Base-by-base conservation (phyloP, 2,329 filamentous ascomycete genomes). In the Ophiostoma pallidulum region DNA sequence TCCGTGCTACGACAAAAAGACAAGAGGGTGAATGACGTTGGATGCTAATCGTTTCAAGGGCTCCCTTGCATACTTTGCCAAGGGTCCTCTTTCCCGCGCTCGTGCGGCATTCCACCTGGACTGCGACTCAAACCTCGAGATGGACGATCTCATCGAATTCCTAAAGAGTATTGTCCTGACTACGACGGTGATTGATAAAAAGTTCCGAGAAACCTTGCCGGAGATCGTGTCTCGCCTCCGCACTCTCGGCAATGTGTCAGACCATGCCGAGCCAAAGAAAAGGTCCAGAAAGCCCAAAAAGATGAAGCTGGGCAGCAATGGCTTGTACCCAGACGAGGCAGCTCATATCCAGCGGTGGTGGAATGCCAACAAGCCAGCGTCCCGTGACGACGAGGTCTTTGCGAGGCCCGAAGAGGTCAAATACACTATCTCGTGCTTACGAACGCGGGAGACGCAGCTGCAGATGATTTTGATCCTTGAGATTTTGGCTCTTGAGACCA, bases 401-500 rank as follows among this genome's bases (percentile, higher is more conserved):
- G 62, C 70, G 45, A 63, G 74, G 2, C 64, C 71, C 4, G 68
- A 76, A 14, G 73, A 79, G 28, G 68, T 79, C 46, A 83, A 75
- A 58, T 73, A 77, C 18, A 75, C 82, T 35, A 66, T 82, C n/a
- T 75, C 80, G 3, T 73, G 79, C 45, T 64, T 91, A 33, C 77
- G 85, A 36, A 80, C 82, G 20, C 74, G 86, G 50, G 86, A 92
- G 66, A 89, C 85, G 0, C 82, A 90, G 57, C 67, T 90, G 33
- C 86, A 92, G 60, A 78, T 91, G 65, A 87, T 91, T 47, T 62
- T 92, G 28, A 80, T 89, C 44, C 70, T 92, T 6, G 86, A 92
- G 59, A 79, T 88, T 14, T 65, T 90, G 19, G 82, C 85, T 2
- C 66, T 92, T 36, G 83, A 87, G 52, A 57, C 75, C 13, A 54